Conservation (phyloP, 257 asterid genomes). For the Pogostemon cablin region DNA sequence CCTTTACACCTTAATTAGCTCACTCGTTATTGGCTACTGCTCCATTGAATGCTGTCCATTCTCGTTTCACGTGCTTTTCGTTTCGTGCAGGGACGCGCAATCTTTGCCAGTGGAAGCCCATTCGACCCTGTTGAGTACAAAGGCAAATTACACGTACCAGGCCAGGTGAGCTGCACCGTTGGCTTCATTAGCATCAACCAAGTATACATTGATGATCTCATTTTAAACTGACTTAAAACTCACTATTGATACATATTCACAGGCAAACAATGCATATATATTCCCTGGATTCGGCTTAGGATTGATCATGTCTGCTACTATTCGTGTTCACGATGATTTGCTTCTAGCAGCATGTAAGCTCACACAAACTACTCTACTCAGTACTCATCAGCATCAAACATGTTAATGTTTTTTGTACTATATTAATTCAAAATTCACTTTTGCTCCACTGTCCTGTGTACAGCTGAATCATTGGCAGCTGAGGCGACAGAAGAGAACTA, state of each 20-base stretch:
- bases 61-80: constrained; percentile 9
- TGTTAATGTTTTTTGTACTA: neutral
- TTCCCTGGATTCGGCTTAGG: constrained; percentile 98
- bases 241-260: constrained; percentile 22
- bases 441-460: constrained; percentile 12
- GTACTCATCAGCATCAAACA: neutral
- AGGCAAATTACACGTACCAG: constrained; percentile 65
- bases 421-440: neutral
- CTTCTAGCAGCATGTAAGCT: constrained; percentile 86
- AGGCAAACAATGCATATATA: constrained; percentile 96
- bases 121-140: constrained; percentile 78
- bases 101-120: constrained; percentile 95
- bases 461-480: constrained; percentile 88
- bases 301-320: constrained; percentile 88
- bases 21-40: neutral
- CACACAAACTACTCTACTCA: neutral
- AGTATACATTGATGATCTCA: neutral
- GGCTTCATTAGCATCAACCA: neutral
- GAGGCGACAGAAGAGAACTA: constrained; percentile 73
- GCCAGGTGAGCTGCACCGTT: constrained; percentile 60
- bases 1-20: neutral
- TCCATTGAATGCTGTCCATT: neutral
- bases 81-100: constrained; percentile 69
- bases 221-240: neutral
- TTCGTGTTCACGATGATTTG: constrained; percentile 87